Conservation (phyloP, 495 filamentous ascomycete genomes). For the Glarea lozoyensis region DNA sequence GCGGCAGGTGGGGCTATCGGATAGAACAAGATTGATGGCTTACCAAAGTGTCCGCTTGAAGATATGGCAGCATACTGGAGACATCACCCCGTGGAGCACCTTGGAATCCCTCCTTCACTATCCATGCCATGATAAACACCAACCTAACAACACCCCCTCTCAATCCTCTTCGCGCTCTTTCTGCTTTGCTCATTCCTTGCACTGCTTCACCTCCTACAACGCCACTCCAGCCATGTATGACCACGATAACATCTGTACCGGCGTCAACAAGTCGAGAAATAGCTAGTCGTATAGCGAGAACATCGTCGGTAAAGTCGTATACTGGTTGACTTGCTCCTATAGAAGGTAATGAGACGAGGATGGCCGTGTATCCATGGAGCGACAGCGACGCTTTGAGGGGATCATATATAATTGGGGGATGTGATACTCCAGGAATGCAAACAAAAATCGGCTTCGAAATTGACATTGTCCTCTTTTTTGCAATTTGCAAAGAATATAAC, state of each 20-base stretch:
- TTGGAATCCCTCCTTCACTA: conserved; percentile 23
- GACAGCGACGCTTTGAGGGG: conserved; percentile 26
- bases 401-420: conserved; percentile 16
- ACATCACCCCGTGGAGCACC: conserved; percentile 20
- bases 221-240: conserved; percentile 34
- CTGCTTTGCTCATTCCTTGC: conserved; percentile 26
- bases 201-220: conserved; percentile 32
- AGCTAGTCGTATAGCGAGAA: conserved; percentile 20
- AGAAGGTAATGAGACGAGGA: conserved; percentile 33
- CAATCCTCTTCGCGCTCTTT: conserved; percentile 22
- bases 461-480: no score
- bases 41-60: conserved; percentile 29
- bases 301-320: conserved; percentile 25
- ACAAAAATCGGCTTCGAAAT: conserved; percentile 18
- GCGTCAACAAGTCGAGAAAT: conserved; percentile 19
- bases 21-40: not conserved
- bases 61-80: conserved; percentile 24
- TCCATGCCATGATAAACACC: conserved; percentile 18
- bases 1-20: not conserved
- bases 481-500: no score
- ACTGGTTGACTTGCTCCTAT: conserved; percentile 28
- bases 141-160: conserved; percentile 29
- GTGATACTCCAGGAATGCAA: conserved; percentile 17
- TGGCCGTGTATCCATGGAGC: conserved; percentile 25
- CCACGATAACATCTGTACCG: conserved; percentile 31